phyloP scores from a whole-genome alignment of 352 stramenopile genomes.

The Phytophthora pistaciae region DNA sequence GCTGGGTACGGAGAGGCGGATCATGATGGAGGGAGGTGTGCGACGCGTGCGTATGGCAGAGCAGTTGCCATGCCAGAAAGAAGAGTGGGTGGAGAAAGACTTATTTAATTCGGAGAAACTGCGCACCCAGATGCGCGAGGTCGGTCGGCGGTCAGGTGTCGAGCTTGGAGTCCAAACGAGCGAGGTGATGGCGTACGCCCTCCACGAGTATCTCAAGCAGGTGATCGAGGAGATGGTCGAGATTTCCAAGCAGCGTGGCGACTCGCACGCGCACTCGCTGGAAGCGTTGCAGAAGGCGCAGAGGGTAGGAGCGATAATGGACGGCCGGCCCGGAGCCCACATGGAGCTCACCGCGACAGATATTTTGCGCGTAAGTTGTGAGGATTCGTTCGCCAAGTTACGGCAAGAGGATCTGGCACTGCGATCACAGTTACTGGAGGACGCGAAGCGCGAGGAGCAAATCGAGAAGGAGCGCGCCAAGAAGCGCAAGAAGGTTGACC shows the following conservation, averaged over 20 bases:
- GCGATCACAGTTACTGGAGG: conserved; percentile 71
- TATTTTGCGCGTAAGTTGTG: conserved; percentile 86
- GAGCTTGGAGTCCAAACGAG: conserved; percentile 62
- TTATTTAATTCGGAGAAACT: conserved; percentile 82
- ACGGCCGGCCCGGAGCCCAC: conserved; percentile 18
- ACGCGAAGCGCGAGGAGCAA: conserved; percentile 80
- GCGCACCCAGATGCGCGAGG: conserved; percentile 59
- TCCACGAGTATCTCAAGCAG: conserved; percentile 90
- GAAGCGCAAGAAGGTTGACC: conserved; percentile 90
- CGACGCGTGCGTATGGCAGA: conserved; percentile 49
- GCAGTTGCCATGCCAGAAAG: conserved; percentile 73
- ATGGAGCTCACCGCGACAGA: conserved; percentile 80
- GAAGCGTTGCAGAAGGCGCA: conserved; percentile 61
- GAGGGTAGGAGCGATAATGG: conserved; percentile 22
- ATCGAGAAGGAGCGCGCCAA: conserved; percentile 83
- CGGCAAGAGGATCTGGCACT: conserved; percentile 73
- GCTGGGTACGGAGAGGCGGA: conserved; percentile 69
- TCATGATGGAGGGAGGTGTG: conserved; percentile 77
- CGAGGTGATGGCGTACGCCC: conserved; percentile 86
- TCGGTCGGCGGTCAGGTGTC: conserved; percentile 60
- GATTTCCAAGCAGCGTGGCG: conserved; percentile 76
- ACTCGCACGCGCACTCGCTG: conserved; percentile 57
- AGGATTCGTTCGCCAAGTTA: conserved; percentile 78
- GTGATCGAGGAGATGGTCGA: conserved; percentile 90
- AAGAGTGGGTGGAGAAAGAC: conserved; percentile 84